These are phyloP conservation scores for Chaetomiaceae sp. DNA, from an alignment of 2,329 filamentous ascomycete genomes.

Conservation along the genomic window DNA sequence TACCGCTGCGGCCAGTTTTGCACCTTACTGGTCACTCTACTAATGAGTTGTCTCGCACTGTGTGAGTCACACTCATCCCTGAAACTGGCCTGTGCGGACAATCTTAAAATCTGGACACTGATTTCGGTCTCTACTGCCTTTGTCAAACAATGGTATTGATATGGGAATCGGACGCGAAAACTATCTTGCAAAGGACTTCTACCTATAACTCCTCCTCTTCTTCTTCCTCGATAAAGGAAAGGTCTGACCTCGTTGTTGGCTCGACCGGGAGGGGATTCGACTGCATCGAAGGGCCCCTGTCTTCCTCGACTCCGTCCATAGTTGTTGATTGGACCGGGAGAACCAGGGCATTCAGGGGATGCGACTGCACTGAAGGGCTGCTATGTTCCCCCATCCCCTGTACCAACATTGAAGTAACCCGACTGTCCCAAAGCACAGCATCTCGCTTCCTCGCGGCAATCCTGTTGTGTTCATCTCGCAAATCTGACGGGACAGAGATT, in stretches of 20 bases:
- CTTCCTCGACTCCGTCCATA: slow-evolving; percentile 5
- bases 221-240: slow-evolving; percentile 4
- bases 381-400: neutral
- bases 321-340: slow-evolving; percentile 1
- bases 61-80: too few relatives aligned
- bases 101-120: too few relatives aligned
- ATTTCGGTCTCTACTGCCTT: too few relatives aligned
- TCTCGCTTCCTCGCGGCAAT: slow-evolving; percentile 13
- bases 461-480: slow-evolving; percentile 8
- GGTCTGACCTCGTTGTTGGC: slow-evolving; percentile 3
- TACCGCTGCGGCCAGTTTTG: too few relatives aligned
- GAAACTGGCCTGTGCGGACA: too few relatives aligned
- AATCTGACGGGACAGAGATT: slow-evolving; percentile 3
- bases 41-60: too few relatives aligned
- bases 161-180: slow-evolving; percentile 3
- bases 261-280: slow-evolving; percentile 5
- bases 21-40: too few relatives aligned
- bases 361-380: neutral
- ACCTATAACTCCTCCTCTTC: neutral
- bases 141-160: slow-evolving; percentile 3
- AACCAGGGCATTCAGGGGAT: slow-evolving; percentile 2
- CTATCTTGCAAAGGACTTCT: slow-evolving; percentile 5
- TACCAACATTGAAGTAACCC: neutral
- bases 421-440: slow-evolving; percentile 7
- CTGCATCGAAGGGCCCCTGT: slow-evolving; percentile 3